A percentile compares a stretch with the other conserved stretches of the same genome.
These are phyloP conservation scores for Euphorbia peplus DNA, from an alignment of 345 rosid species.

Conservation along the genomic window DNA sequence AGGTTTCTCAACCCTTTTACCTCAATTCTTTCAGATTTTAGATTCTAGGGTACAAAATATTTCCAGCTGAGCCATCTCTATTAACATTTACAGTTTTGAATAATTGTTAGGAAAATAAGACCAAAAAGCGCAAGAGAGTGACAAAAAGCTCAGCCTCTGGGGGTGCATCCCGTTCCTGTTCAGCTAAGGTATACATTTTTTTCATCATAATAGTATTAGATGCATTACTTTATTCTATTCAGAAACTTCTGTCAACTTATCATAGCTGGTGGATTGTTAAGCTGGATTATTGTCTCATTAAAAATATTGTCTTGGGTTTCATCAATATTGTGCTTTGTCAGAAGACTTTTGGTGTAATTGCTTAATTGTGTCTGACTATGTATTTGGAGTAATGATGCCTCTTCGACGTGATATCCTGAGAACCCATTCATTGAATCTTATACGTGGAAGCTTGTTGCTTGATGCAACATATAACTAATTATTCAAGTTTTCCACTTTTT, in stretches of 20 bases:
- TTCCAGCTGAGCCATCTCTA: not conserved
- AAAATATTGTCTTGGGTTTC: not conserved
- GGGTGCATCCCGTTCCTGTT: conserved; percentile 48
- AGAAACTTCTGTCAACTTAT: not conserved
- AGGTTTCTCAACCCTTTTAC: conserved; percentile 33
- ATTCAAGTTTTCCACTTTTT: not conserved
- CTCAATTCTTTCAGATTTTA: not conserved
- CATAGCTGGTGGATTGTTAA: conserved; percentile 1
- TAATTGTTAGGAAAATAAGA: conserved; percentile 47
- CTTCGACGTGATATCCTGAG: not conserved
- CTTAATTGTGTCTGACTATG: not conserved
- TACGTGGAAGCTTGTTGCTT: not conserved
- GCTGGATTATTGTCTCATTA: not conserved
- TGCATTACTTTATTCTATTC: not conserved
- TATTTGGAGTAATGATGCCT: not conserved
- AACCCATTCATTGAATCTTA: not conserved
- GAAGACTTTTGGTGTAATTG: not conserved
- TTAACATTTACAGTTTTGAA: conserved; percentile 10
- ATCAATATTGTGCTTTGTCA: not conserved
- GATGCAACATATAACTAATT: not conserved
- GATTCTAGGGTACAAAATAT: not conserved
- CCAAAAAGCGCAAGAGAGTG: conserved; percentile 69
- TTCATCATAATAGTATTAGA: not conserved
- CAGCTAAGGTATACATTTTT: conserved; percentile 62
- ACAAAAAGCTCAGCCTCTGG: conserved; percentile 49